These are phyloP conservation scores for Leishmania braziliensis DNA, from an alignment of 208 protist genomes.

Conservation along the genomic window DNA sequence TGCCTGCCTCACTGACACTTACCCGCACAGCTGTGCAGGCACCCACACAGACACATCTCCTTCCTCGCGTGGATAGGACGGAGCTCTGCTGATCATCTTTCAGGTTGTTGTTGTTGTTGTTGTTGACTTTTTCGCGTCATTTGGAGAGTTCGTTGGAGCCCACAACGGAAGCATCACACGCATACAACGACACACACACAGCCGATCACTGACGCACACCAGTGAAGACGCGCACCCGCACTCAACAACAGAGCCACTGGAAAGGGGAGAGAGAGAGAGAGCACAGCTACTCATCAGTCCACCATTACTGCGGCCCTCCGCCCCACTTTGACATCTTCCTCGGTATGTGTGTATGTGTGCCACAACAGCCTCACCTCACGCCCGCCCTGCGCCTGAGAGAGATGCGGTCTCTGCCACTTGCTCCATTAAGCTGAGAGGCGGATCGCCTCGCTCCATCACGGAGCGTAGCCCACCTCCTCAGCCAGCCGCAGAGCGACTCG, in stretches of 20 bases:
- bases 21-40: neutral
- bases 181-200: neutral
- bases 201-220: neutral
- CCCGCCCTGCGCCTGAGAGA: neutral
- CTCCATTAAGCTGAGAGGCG: neutral
- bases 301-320: neutral
- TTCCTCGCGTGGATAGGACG: neutral
- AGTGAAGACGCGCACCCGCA: neutral
- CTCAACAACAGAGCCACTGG: neutral
- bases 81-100: neutral
- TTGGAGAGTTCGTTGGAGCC: neutral
- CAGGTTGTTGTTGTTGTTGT: neutral
- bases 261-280: neutral
- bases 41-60: neutral
- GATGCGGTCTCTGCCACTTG: neutral
- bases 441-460: neutral
- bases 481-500: constrained; percentile 14
- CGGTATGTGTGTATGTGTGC: neutral
- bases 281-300: neutral
- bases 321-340: neutral
- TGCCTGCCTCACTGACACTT: neutral
- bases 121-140: neutral
- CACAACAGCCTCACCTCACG: neutral
- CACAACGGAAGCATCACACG: neutral
- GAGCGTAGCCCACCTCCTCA: constrained; percentile 10